These are phyloP conservation scores for Alternaria gaisen DNA, from an alignment of 2,329 filamentous ascomycete genomes.

Conservation along the genomic window DNA sequence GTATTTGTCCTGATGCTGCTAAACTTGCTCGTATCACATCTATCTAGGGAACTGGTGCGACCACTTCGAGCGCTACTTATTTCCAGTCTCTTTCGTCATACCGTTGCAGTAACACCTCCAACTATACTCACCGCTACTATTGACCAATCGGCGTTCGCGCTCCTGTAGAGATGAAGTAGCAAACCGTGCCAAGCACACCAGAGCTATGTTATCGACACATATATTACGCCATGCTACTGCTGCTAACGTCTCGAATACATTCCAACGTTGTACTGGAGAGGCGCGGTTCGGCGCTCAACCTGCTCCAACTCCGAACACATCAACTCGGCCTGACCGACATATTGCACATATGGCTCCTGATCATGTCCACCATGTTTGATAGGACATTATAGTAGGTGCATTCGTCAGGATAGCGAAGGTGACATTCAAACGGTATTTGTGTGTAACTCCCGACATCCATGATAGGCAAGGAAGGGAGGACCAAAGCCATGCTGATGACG, in stretches of 20 bases:
- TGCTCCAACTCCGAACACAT: conserved; percentile 13
- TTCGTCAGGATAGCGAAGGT: conserved; percentile 15
- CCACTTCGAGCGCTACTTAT: conserved; percentile 5
- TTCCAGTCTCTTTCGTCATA: conserved; percentile 19
- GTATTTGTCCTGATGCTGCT: not conserved
- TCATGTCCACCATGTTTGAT: conserved; percentile 3
- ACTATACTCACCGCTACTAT: conserved; percentile 22
- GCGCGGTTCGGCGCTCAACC: conserved; percentile 15
- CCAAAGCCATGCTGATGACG: conserved; percentile 27
- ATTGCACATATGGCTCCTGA: conserved; percentile 4
- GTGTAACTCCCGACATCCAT: conserved; percentile 13
- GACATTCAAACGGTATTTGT: conserved; percentile 2
- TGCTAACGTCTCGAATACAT: conserved; percentile 7
- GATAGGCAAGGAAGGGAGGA: conserved; percentile 9
- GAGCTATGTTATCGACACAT: conserved; percentile 5
- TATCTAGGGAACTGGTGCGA: conserved; percentile 8
- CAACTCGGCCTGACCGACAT: conserved; percentile 18
- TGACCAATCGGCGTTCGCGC: conserved; percentile 6
- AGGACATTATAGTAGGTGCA: not conserved
- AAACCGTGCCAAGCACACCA: conserved; percentile 10
- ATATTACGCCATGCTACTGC: conserved; percentile 15
- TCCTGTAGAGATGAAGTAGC: conserved; percentile 5
- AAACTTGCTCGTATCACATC: conserved; percentile 6
- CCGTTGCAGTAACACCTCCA: conserved; percentile 23
- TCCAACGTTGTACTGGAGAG: conserved; percentile 10